Evolutionary conservation across 2,329 filamentous ascomycete species (phyloP), one percentile per base, ranked within the genome.

Genomic region (Arthrobotrys pseudoclavata): DNA sequence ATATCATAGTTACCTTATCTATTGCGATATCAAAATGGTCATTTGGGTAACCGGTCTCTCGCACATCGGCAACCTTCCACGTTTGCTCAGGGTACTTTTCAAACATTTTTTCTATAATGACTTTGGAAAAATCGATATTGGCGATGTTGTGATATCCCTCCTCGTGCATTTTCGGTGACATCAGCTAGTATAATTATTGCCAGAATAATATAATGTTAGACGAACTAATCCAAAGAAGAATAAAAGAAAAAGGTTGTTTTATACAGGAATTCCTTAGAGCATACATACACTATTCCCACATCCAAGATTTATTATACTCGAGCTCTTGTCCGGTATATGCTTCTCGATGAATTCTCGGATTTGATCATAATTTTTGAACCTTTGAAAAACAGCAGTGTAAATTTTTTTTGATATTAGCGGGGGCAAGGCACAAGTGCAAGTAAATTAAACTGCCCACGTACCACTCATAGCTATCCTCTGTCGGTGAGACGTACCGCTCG

Each of bases 1-100:
- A 45, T 45, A 64, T 34, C 31, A 34, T 34, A 34, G 12, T n/a
- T 74, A 79, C 79, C 60, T 80, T 80, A 69, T 80, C 79, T 31
- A 80, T 79, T 40, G 79, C 79, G 20, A 79, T 45, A 52, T 79
- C 79, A 60, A 80, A 79, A 18, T 62, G 45, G 20, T 50, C 57
- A 15, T 72, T 37, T 48, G 67, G 57, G 26, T 55, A 79, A 10
- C 62, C 55, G 40, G 79, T 80, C 7, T 79, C 57, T 18, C 79
- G 53, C 15, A 80, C 74, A 57, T 80, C 79, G 71, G 79, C 79
- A 55, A 80, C 79, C 57, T 79, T 70, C 79, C 79, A 80, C 13
- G 42, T 76, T 60, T 79, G 76, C 13, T 76, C 71, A 10, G 79
- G 72, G 15, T 70, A 77, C 26, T 79, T 80, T 34, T 79, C 74